Base-by-base conservation (phyloP, 345 rosid genomes). In the Hibiscus tridactylites region DNA sequence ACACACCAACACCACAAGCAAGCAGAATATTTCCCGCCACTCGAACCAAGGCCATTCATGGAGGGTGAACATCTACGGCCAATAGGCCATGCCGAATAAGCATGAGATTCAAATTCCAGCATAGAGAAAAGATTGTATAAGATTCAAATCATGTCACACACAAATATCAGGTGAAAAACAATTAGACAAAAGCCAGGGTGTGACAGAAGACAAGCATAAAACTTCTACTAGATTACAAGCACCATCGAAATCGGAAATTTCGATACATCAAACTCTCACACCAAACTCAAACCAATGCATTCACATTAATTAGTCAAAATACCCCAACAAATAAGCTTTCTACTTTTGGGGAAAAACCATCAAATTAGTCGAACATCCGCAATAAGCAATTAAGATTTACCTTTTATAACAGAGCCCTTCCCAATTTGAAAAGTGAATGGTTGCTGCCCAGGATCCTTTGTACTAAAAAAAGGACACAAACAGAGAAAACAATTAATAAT, bases 351-450 rank as follows among this genome's bases (percentile, higher is more conserved):
- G 16, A 11, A 13, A 12, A 15, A 31, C 11, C 44, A 33, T 61
- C 42, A 37, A 37, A 33, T 33, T 33, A 33, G 7, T 35, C 39
- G 1, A 5, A 35, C 6, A 35, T 35, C 39, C 39, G 13, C 16
- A 12, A 11, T 4, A 59, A 59, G 62, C 37, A 5, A 60, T 28
- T 28, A 28, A 29, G 15, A 59, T 59, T 6, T 29, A 67, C 52
- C 68, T 39, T 64, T 64, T 19, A 64, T 64, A 24, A 64, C 68
- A 64, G 81, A 72, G 65, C 97, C 98, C 77, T 81, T 75, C 71
- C 98, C 98, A 69, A 93, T 88, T 63, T 83, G 83, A 83, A 94
- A 94, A 3, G 89, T 59, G 83, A 94, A 94, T 60, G 97, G 97
- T 75, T 84, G 47, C 79, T 90, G 91, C 15, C 95, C 97, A 15